phyloP scores from a whole-genome alignment of 805 yeast species.

The Yamadazyma philogaea region DNA sequence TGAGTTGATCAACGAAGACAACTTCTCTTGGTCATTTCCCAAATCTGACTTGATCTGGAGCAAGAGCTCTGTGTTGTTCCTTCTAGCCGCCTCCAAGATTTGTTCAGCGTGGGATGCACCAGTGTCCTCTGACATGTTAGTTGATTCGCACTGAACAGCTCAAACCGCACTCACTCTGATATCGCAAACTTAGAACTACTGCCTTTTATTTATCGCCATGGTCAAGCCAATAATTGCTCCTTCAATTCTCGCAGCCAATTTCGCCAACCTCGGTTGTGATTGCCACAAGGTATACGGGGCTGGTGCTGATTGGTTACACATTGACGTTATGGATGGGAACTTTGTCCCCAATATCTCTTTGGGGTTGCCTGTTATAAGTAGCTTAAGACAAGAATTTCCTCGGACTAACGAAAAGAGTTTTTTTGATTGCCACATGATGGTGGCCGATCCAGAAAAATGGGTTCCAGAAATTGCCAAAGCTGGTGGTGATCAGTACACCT shows the following conservation, averaged over 20 bases:
- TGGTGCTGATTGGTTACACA: conserved; percentile 95
- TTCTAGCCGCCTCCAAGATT: conserved; percentile 79
- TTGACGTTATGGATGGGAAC: conserved; percentile 98
- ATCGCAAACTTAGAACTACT: neutral
- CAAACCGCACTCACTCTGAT: no score
- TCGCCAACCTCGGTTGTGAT: conserved; percentile 83
- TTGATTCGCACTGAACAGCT: conserved; percentile 3
- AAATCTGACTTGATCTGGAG: conserved; percentile 50
- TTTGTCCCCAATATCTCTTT: conserved; percentile 95
- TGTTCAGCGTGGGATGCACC: conserved; percentile 75
- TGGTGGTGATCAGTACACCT: conserved; percentile 95
- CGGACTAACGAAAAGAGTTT: conserved; percentile 49
- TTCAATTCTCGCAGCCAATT: conserved; percentile 88
- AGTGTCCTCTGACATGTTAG: conserved; percentile 5
- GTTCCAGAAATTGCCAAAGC: conserved; percentile 86
- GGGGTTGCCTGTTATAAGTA: conserved; percentile 85
- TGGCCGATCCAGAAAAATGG: conserved; percentile 88
- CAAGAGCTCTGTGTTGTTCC: conserved; percentile 80
- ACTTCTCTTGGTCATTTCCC: conserved; percentile 34
- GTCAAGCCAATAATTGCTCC: conserved; percentile 89
- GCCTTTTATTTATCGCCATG: conserved; percentile 37
- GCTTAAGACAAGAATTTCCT: conserved; percentile 76
- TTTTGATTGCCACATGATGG: conserved; percentile 99
- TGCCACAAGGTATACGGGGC: conserved; percentile 75
- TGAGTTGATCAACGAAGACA: conserved; percentile 57